Percentiles rank a stretch among this genome's conserved stretches.
phyloP scores from a whole-genome alignment of 2,329 filamentous ascomycete genomes.

The Anthostomella pinea region DNA sequence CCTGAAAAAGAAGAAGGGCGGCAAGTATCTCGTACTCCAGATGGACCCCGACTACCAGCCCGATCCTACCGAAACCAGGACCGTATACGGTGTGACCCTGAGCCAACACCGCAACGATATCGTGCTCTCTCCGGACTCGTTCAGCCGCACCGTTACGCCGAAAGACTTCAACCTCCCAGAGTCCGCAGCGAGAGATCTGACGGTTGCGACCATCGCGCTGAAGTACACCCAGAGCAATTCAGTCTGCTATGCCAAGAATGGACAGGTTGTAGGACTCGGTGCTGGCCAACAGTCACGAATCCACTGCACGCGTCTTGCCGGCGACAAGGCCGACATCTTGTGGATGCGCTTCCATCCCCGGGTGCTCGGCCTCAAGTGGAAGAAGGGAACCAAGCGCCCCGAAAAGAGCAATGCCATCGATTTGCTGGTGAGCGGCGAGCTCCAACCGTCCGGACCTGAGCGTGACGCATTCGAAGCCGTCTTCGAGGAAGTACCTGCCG shows the following conservation, averaged over 20 bases:
- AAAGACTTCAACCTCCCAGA: constrained; percentile 78
- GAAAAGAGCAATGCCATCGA: constrained; percentile 99
- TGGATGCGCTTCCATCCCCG: constrained; percentile 98
- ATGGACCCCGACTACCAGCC: constrained; percentile 88
- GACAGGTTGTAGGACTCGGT: constrained; percentile 89
- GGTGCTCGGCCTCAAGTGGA: constrained; percentile 87
- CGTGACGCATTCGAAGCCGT: constrained; percentile 81
- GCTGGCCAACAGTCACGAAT: constrained; percentile 97
- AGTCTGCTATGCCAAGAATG: constrained; percentile 93
- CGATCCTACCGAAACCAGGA: constrained; percentile 76
- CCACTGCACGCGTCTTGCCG: constrained; percentile 95
- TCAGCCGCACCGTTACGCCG: constrained; percentile 80
- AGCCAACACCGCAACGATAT: constrained; percentile 92
- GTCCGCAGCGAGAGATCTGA: constrained; percentile 81
- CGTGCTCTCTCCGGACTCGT: constrained; percentile 79
- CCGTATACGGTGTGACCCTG: constrained; percentile 85
- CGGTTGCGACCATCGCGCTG: constrained; percentile 91
- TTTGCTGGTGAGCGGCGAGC: constrained; percentile 84
- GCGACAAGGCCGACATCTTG: constrained; percentile 99
- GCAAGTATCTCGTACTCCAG: constrained; percentile 92
- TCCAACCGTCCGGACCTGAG: constrained; percentile 81
- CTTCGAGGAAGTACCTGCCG: constrained; percentile 82
- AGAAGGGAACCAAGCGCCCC: constrained; percentile 92
- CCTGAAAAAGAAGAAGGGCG: constrained; percentile 96
- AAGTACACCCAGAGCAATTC: constrained; percentile 99